Percentiles rank a stretch among this genome's conserved stretches.
Evolutionary conservation across 2,329 filamentous ascomycete genomes (phyloP).

Genomic region (Blumeria hordei): DNA sequence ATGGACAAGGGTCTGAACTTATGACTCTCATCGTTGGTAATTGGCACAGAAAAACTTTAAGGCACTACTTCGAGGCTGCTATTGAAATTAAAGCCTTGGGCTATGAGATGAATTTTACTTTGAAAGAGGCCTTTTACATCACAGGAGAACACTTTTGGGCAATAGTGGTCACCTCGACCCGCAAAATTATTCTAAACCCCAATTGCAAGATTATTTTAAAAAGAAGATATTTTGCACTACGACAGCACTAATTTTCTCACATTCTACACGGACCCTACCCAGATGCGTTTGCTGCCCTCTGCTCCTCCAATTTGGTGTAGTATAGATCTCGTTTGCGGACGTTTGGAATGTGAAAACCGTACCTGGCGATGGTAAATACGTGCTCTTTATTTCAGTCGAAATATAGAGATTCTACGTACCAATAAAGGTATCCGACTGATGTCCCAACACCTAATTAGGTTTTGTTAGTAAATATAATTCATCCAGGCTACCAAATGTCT

Average conservation of each 20-base stretch:
- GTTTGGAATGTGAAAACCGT: conserved; percentile 20
- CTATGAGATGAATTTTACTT: not conserved
- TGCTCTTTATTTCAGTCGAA: not conserved
- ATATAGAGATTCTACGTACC: conserved; percentile 19
- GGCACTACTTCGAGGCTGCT: not conserved
- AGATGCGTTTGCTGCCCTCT: conserved; percentile 15
- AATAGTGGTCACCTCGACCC: no score
- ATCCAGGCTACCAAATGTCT: not conserved
- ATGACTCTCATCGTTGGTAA: no score
- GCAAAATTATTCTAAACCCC: no score
- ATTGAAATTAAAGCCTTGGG: not conserved
- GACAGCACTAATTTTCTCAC: no score
- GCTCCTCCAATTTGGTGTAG: conserved; percentile 19
- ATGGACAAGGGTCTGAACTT: no score
- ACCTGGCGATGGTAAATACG: conserved; percentile 7
- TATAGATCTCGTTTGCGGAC: conserved; percentile 18
- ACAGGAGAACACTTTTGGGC: not conserved
- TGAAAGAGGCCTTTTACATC: not conserved
- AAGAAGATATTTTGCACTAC: no score
- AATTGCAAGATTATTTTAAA: not conserved
- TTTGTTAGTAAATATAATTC: not conserved
- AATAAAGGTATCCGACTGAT: conserved; percentile 27
- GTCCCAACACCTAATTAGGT: conserved; percentile 25
- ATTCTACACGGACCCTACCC: conserved; percentile 4
- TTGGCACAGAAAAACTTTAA: no score